A percentile compares a stretch with the other conserved stretches of the same genome.
Conservation (phyloP, 139 green algal species). For the Picochlorum sp. region DNA sequence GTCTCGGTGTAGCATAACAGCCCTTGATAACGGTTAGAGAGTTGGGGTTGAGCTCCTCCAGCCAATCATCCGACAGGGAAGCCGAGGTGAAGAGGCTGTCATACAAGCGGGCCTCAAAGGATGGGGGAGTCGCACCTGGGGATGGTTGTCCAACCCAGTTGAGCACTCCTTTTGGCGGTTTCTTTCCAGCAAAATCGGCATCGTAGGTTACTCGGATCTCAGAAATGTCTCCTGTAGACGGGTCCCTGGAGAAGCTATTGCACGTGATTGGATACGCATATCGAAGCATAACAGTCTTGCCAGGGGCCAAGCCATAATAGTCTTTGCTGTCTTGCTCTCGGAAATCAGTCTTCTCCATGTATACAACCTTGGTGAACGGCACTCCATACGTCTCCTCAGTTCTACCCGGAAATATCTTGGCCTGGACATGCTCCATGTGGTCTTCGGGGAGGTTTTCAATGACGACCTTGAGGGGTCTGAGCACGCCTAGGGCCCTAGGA, state of each 20-base stretch:
- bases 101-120: conserved; percentile 73
- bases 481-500: conserved; percentile 71
- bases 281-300: conserved; percentile 87
- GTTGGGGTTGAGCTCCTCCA: conserved; percentile 75
- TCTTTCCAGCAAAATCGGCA: conserved; percentile 31
- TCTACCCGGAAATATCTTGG: conserved; percentile 53
- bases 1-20: conserved; percentile 21
- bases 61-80: conserved; percentile 54
- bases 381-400: conserved; percentile 45
- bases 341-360: conserved; percentile 94
- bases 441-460: conserved; percentile 70
- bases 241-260: conserved; percentile 35
- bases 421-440: conserved; percentile 54
- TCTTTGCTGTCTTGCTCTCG: conserved; percentile 71
- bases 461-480: conserved; percentile 74
- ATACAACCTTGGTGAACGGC: conserved; percentile 75
- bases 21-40: conserved; percentile 39
- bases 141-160: conserved; percentile 86
- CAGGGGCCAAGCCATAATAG: conserved; percentile 92
- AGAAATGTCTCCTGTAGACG: conserved; percentile 29
- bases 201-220: conserved; percentile 58
- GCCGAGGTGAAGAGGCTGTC: conserved; percentile 69
- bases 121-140: conserved; percentile 49
- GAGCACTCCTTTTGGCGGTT: conserved; percentile 89
- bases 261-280: conserved; percentile 86